phyloP scores from a whole-genome alignment of 352 stramenopile species.

The Pythium volutum region DNA sequence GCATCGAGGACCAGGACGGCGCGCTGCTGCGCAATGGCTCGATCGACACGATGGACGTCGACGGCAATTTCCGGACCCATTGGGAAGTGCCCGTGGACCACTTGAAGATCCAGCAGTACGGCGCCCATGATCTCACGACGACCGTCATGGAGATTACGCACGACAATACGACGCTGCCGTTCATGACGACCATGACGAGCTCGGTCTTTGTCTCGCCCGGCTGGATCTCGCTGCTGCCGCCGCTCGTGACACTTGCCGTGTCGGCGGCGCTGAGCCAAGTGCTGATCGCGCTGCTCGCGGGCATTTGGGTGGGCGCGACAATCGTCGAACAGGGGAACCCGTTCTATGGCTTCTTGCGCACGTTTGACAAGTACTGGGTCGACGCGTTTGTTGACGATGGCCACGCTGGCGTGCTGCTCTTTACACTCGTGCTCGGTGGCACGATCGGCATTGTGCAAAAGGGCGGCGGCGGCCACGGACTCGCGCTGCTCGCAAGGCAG shows the following conservation, averaged over 20 bases:
- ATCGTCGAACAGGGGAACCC: conserved; percentile 79
- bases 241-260: conserved; percentile 72
- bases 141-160: conserved; percentile 32
- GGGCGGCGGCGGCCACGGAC: conserved; percentile 78
- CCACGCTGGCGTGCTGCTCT: conserved; percentile 84
- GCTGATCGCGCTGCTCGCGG: conserved; percentile 72
- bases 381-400: conserved; percentile 78
- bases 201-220: conserved; percentile 61
- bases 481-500: conserved; percentile 75
- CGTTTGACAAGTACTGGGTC: conserved; percentile 88
- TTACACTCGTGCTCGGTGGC: conserved; percentile 86
- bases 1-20: conserved; percentile 48
- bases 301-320: conserved; percentile 85
- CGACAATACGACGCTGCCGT: conserved; percentile 33
- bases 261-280: conserved; percentile 77
- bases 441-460: conserved; percentile 90
- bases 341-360: conserved; percentile 72
- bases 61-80: conserved; percentile 61
- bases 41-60: conserved; percentile 56
- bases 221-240: conserved; percentile 72
- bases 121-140: conserved; percentile 54
- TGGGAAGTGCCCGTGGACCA: conserved; percentile 38
- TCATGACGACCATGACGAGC: conserved; percentile 35
- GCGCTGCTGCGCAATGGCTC: conserved; percentile 54
- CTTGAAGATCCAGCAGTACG: conserved; percentile 40